These are phyloP conservation scores for Candida dendrica DNA, from an alignment of 805 yeast genomes.

Conservation along the genomic window DNA sequence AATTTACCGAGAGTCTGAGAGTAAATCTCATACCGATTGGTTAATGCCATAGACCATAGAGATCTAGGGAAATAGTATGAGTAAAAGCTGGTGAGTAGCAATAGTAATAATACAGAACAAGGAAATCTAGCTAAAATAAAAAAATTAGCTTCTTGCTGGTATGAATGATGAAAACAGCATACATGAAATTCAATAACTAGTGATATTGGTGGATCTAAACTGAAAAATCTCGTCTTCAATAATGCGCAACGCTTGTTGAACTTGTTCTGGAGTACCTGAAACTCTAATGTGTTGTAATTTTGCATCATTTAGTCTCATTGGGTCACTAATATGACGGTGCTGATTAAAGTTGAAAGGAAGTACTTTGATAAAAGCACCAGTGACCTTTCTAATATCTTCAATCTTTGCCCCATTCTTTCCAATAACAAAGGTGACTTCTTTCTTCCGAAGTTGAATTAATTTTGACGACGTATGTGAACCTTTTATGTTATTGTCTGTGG, in stretches of 20 bases:
- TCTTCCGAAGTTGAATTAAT: slow-evolving; percentile 17
- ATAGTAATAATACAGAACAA: no score
- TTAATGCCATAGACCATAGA: background rate
- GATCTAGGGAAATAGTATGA: no score
- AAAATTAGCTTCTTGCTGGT: no score
- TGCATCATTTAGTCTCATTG: background rate
- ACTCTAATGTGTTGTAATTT: slow-evolving; percentile 23
- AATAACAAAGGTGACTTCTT: slow-evolving; percentile 34
- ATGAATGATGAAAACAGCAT: no score
- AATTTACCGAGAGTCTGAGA: background rate
- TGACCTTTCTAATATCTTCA: slow-evolving; percentile 23
- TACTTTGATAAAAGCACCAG: slow-evolving; percentile 33
- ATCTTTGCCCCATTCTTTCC: slow-evolving; percentile 37
- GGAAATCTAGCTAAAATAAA: no score
- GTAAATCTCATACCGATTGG: background rate
- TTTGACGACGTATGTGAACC: background rate
- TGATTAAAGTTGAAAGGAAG: slow-evolving; percentile 24
- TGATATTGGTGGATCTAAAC: slow-evolving; percentile 8
- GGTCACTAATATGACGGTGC: slow-evolving; percentile 7
- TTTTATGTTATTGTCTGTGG: no score
- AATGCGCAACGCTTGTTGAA: slow-evolving; percentile 18
- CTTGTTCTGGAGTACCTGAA: slow-evolving; percentile 21
- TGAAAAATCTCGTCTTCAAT: slow-evolving; percentile 20
- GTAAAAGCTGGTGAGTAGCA: no score
- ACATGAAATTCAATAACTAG: slow-evolving; percentile 1